Evolutionary conservation across 192 early-diverging fungal species (phyloP), one percentile per base, ranked within the genome.

Genomic region (Coemansia aciculifera): DNA sequence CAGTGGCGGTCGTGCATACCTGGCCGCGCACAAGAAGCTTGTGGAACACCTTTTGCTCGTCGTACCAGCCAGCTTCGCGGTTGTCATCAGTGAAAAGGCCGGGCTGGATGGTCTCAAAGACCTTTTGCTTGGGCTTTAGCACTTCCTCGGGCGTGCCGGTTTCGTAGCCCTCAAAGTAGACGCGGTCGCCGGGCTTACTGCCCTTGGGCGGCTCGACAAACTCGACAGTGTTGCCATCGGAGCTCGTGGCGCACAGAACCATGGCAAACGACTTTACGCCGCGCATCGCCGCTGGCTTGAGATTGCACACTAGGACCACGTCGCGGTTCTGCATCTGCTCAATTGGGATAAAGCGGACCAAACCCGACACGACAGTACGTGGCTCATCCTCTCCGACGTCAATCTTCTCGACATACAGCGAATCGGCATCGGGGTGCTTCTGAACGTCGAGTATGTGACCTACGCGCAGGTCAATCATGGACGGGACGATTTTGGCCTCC

Each of bases 101-200:
- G 29, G 95, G 94, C 86, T 97, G 95, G 52, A 99, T 92, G 29
- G 93, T 92, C 75, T 99, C 97, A 87, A 89, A 99, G 65, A 96
- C 89, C 86, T 99, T 99, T 88, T 95, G 95, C 87, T 99, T 99
- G 68, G 97, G 95, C 78, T 97, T 97, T 64, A 99, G 88, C 31
- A 92, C 86, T 65, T 86, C 89, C 70, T 97, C 95, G 32, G 97
- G 95, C 68, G 84, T 89, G 59, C 84, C 85, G 68, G 63, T 92
- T 86, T 95, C 90, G 69, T 90, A 89, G 36, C 94, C 94, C 29
- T 92, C 93, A 85, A 98, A 94, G 86, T 85, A 95, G 61, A 97
- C 92, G 59, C 89, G 87, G 68, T 95, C 93, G 51, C 97, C 97
- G 19, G 97, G 95, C 74, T 88, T 86, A 68, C 88, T 87, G 36